Base-by-base conservation (phyloP, 2,329 filamentous ascomycete species). In the Pseudogymnoascus sp. region DNA sequence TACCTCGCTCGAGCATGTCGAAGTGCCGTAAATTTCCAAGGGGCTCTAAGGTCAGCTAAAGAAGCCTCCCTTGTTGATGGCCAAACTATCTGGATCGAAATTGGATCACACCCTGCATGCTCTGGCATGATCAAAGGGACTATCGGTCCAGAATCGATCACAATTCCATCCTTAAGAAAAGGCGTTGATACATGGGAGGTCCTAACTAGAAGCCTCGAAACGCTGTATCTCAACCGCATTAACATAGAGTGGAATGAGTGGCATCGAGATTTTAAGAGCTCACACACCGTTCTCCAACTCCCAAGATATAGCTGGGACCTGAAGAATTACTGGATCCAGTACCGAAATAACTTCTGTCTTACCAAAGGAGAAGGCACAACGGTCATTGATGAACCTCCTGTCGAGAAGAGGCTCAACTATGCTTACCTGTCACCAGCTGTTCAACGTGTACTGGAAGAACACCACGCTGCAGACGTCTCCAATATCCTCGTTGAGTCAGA, bases 21-120 rank as follows among this genome's bases (percentile, higher is more conserved):
- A 7, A 82, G 89, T 71, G 78, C 86, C 4, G 88, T 91, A 68
- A 81, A 89, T 74, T 87, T 90, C 75, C 79, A 82, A 65, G 81
- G 80, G 61, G 86, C 84, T 11, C 76, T 91, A 1, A 76, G 82
- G 14, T 78, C 78, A 23, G 86, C 83, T 7, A 80, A 85, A 70
- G 77, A 81, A 61, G 77, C 80, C n/a, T 81, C 81, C 66, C 74
- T 80, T n/a, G 83, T 89, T 59, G 81, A 86, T 65, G 83, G 85
- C 67, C 84, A 86, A 74, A 88, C 86, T 2, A 80, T 85, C 34
- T 90, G 84, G 83, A 76, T 91, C 62, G 88, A 91, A 73, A 76
- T 90, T 66, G 88, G 88, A n/a, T 86, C 88, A 36, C 85, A 89
- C 69, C 86, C 87, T 0, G 83, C 82, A 5, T 80, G 51, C 26